Conservation (phyloP, 495 filamentous ascomycete genomes). For the Podospora pseudocomata region DNA sequence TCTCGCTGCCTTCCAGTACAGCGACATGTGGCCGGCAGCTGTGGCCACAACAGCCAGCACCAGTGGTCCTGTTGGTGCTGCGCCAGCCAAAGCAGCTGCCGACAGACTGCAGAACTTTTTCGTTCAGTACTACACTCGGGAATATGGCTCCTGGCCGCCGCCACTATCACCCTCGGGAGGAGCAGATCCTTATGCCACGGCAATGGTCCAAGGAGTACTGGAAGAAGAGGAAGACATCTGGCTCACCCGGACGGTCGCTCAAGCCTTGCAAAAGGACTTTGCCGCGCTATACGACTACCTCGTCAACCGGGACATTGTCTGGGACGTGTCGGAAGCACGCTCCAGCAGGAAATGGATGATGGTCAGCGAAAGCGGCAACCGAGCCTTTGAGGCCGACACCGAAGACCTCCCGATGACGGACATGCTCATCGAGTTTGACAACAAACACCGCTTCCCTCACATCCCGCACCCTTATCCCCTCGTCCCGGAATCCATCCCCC, state of each 20-base stretch:
- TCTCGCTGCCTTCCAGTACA: constrained; percentile 57
- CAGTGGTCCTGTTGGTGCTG: constrained; percentile 25
- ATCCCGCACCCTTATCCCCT: constrained; percentile 69
- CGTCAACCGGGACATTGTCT: constrained; percentile 63
- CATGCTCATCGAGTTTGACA: constrained; percentile 65
- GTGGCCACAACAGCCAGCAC: constrained; percentile 29
- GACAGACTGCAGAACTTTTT: constrained; percentile 56
- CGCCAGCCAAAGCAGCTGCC: constrained; percentile 47
- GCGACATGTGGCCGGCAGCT: constrained; percentile 57
- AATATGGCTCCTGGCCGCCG: constrained; percentile 58
- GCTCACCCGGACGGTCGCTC: constrained; percentile 57
- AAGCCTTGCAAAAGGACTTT: constrained; percentile 62
- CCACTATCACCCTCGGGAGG: constrained; percentile 20
- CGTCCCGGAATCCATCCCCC: constrained; percentile 51
- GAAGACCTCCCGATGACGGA: constrained; percentile 61
- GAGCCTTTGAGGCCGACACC: constrained; percentile 58
- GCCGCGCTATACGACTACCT: constrained; percentile 68
- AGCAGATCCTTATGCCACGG: constrained; percentile 35
- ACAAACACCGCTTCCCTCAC: constrained; percentile 57
- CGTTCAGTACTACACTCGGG: constrained; percentile 48
- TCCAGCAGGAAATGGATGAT: constrained; percentile 60
- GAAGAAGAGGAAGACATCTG: constrained; percentile 52
- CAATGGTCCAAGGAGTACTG: constrained; percentile 40
- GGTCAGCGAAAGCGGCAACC: constrained; percentile 47
- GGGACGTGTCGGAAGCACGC: constrained; percentile 57